Evolutionary conservation across 1,284 basidiomycete genomes (phyloP).

Genomic region (Termitomyces sp.): DNA sequence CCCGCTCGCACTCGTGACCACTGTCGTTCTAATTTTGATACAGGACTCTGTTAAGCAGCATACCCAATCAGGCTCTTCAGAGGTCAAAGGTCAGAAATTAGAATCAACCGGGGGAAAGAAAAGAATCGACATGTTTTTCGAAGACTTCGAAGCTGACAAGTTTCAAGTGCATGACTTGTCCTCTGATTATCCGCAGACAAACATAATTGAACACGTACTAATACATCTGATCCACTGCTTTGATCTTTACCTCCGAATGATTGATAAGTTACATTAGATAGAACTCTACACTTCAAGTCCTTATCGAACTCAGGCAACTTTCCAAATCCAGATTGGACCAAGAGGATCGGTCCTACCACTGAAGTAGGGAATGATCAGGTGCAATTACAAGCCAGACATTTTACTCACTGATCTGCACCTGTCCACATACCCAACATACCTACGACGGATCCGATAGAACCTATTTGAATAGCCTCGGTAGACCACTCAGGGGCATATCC

Average conservation of each 20-base stretch:
- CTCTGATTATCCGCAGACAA: too few relatives aligned
- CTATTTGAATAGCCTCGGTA: conserved; percentile 53
- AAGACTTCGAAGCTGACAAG: too few relatives aligned
- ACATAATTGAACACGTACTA: too few relatives aligned
- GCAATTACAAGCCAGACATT: neutral
- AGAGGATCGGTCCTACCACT: conserved; percentile 37
- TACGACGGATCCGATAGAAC: conserved; percentile 44
- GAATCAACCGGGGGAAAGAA: too few relatives aligned
- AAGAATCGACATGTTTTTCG: too few relatives aligned
- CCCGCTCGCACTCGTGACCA: neutral
- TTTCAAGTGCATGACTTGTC: too few relatives aligned
- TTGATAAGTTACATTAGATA: neutral
- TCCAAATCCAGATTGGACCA: conserved; percentile 59
- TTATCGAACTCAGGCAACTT: conserved; percentile 26
- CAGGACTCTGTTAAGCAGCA: too few relatives aligned
- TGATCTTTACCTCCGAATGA: too few relatives aligned
- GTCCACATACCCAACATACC: conserved; percentile 61
- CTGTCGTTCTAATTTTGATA: too few relatives aligned
- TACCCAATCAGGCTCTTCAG: too few relatives aligned
- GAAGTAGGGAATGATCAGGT: neutral
- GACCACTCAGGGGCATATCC: conserved; percentile 39
- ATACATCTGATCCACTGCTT: too few relatives aligned
- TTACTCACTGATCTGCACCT: conserved; percentile 46
- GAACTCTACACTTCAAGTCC: neutral
- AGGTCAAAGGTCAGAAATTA: too few relatives aligned